phyloP scores from a whole-genome alignment of 73 alveolate genomes.

The Paramecium octaurelia region DNA sequence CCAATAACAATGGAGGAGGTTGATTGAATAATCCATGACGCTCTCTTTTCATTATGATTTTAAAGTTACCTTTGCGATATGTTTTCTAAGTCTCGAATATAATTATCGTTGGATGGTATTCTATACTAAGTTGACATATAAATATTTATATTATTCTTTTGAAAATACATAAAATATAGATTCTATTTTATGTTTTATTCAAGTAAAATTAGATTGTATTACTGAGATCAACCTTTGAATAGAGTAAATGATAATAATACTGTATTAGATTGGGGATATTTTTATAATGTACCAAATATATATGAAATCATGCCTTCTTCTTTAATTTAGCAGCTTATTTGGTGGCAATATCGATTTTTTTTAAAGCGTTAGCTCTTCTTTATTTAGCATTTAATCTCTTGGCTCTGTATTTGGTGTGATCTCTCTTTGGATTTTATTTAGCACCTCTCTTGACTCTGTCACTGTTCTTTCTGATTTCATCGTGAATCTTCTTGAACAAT shows the following conservation, averaged over 20 bases:
- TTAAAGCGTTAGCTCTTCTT: conserved; percentile 89
- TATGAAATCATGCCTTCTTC: conserved; percentile 23
- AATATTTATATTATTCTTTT: neutral
- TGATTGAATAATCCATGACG: conserved; percentile 14
- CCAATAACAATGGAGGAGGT: conserved; percentile 26
- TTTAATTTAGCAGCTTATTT: conserved; percentile 43
- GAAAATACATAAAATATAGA: neutral
- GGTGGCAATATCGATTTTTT: conserved; percentile 82
- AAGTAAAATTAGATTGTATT: no score
- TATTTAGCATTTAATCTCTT: conserved; percentile 84
- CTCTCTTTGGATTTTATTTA: conserved; percentile 80
- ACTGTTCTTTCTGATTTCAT: conserved; percentile 95
- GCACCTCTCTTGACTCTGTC: conserved; percentile 69
- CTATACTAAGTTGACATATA: conserved; percentile 36
- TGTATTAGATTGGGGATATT: neutral
- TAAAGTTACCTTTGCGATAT: neutral
- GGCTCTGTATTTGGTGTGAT: conserved; percentile 76
- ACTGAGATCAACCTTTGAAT: no score
- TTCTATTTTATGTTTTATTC: no score
- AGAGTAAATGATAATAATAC: neutral
- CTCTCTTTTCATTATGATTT: neutral
- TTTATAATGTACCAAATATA: neutral
- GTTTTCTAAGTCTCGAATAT: neutral
- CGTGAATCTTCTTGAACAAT: conserved; percentile 94
- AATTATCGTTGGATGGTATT: conserved; percentile 15